Base-by-base conservation (phyloP, 1,284 basidiomycete species). In the Irpex lacteus region DNA sequence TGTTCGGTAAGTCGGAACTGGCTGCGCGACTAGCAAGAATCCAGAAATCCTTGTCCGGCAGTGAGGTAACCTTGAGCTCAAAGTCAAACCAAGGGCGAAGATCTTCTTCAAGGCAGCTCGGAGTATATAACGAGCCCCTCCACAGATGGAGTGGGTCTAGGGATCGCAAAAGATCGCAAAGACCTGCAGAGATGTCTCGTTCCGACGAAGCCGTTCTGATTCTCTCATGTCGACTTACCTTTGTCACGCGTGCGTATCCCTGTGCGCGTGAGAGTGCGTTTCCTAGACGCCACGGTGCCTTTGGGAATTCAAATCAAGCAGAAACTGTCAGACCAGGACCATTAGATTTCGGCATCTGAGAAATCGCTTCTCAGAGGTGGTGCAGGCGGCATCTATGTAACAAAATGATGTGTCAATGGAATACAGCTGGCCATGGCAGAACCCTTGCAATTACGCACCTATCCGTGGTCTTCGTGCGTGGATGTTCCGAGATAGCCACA, bases 271-370 rank as follows among this genome's bases (percentile, higher is more conserved):
- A 15, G 60, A 21, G 38, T 15, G 21, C 32, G 44, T 50, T 19
- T 26, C 60, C 44, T 18, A 40, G 21, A 37, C 37, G 60, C n/a
- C 19, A 34, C n/a, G 61, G 60, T 38, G 32, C 34, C 47, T 47
- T 8, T 21, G 53, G 34, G 32, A 6, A 38, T 40, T 37, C 38
- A 44, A 9, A 34, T 68, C 58, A 62, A 68, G 67, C 67, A 68
- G 65, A 67, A 69, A 67, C 68, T 67, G 68, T 69, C 67, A 66
- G 52, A 49, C 58, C n/a, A 49, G 40, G 34, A 34, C 26, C 21
- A 36, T 47, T 54, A 9, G 59, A 32, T 61, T 32, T 38, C 52
- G 47, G 40, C 55, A 38, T 44, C 37, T 63, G 32, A 59, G 18
- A 55, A 21, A 15, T 26, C 37, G 52, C n/a, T 37, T 49, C 56